Evolutionary conservation across 495 filamentous ascomycete genomes (phyloP).

Genomic region (Penicillium waksmanii): DNA sequence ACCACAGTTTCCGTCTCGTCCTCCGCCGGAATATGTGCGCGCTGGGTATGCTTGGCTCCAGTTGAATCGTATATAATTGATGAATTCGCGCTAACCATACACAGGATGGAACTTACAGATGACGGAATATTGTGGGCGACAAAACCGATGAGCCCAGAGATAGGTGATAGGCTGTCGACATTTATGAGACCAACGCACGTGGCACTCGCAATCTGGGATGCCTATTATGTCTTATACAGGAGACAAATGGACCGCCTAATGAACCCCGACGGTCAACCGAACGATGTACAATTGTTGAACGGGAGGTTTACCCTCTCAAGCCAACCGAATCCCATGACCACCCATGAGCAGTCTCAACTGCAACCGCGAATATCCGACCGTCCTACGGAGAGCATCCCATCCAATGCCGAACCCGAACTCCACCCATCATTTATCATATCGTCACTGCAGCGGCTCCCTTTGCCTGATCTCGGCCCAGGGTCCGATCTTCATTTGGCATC

Average conservation of each 20-base stretch:
- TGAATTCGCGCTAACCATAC: constrained; percentile 18
- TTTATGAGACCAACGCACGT: constrained; percentile 41
- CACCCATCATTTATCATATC: constrained; percentile 42
- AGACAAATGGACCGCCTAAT: constrained; percentile 37
- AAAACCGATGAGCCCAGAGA: constrained; percentile 41
- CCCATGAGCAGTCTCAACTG: constrained; percentile 30
- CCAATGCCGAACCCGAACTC: constrained; percentile 22
- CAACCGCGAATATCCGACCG: constrained; percentile 17
- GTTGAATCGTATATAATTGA: background rate
- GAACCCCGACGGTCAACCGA: constrained; percentile 18
- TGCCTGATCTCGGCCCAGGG: constrained; percentile 42
- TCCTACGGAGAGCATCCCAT: constrained; percentile 16
- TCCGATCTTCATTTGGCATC: constrained; percentile 47
- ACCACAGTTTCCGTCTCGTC: constrained; percentile 59
- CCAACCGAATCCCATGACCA: constrained; percentile 24
- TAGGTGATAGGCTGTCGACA: constrained; percentile 37
- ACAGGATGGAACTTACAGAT: constrained; percentile 58
- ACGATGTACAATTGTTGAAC: constrained; percentile 19
- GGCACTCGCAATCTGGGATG: constrained; percentile 42
- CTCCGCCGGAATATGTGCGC: constrained; percentile 62
- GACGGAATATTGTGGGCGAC: constrained; percentile 55
- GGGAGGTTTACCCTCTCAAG: constrained; percentile 20
- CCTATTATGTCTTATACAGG: constrained; percentile 35
- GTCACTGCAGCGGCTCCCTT: constrained; percentile 38
- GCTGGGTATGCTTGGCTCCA: constrained; percentile 53